phyloP scores from a whole-genome alignment of 2,329 filamentous ascomycete species.

The Exophiala spinifera region DNA sequence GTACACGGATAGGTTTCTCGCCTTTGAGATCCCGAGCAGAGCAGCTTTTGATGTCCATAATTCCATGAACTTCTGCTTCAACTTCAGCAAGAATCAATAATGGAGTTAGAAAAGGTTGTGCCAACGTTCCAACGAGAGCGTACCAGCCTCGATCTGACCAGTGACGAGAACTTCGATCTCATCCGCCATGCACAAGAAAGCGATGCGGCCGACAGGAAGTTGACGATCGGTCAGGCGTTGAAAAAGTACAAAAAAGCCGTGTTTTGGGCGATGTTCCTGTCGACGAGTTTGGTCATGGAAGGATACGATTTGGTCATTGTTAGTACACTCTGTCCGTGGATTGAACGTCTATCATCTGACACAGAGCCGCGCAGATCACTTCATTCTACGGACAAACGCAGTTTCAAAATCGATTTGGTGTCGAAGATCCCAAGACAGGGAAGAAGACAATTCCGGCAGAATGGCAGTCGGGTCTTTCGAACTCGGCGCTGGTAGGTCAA shows the following conservation, averaged over 20 bases:
- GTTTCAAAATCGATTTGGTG: slow-evolving; percentile 14
- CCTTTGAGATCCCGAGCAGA: no score
- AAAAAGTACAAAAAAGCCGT: slow-evolving; percentile 29
- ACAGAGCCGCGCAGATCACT: slow-evolving; percentile 7
- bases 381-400: slow-evolving; percentile 15
- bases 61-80: no score
- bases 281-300: slow-evolving; percentile 29
- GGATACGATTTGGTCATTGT: slow-evolving; percentile 30
- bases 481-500: slow-evolving; percentile 25
- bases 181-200: slow-evolving; percentile 13
- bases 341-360: neutral
- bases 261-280: slow-evolving; percentile 28
- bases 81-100: neutral
- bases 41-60: no score
- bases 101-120: neutral
- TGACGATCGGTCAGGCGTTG: slow-evolving; percentile 24
- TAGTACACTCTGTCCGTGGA: neutral
- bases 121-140: neutral
- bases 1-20: no score
- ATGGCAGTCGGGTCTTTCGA: slow-evolving; percentile 46
- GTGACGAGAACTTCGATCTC: slow-evolving; percentile 2
- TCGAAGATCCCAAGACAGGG: slow-evolving; percentile 6
- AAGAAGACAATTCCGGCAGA: slow-evolving; percentile 24
- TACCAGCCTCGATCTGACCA: neutral
- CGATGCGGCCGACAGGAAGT: slow-evolving; percentile 22